Evolutionary conservation across 345 rosid species (phyloP), one percentile per base, ranked within the genome.

Genomic region (Boechera retrofracta): DNA sequence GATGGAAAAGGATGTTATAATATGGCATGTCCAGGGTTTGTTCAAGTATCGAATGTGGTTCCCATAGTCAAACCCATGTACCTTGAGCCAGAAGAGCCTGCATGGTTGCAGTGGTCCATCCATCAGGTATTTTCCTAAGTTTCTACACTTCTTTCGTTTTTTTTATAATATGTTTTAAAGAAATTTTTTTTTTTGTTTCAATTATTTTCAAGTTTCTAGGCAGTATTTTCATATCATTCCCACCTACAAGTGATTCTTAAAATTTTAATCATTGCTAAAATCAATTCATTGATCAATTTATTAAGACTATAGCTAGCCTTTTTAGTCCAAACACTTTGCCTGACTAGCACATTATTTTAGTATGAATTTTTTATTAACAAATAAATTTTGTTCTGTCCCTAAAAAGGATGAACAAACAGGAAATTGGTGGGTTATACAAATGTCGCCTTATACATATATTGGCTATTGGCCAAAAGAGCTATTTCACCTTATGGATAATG

Each of bases 381-480:
- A 9, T 10, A 6, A 21, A 2, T 67, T 68, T 8, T 3, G 2
- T 36, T 18, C 8, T 52, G 16, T 24, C 4, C 24, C 0, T 5
- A 7, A 55, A 39, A 58, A 58, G 67, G 47, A 58, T 24, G 13
- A 32, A 64, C 13, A 58, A 9, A 47, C 67, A 12, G 6, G 47
- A 49, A 60, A 72, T 11, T 61, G 68, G 69, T 72, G 69, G 76
- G 0, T 72, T 15, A 72, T 57, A 4, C 31, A 10, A n/a, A 10
- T 0, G 1, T 6, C 0, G 10, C 57, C 60, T 6, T 2, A 5
- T 2, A 2, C 10, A 10, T n/a, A 61, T 38, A 51, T 72, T 0
- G 68, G 76, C 0, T 72, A 72, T 49, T 60, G 68, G 71, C 77
- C 71, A 41, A 73, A 54, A 16, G 56, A 73, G 7, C 0, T 73